Conservation (phyloP, 257 asterid species). For the Solanum sejunctum region DNA sequence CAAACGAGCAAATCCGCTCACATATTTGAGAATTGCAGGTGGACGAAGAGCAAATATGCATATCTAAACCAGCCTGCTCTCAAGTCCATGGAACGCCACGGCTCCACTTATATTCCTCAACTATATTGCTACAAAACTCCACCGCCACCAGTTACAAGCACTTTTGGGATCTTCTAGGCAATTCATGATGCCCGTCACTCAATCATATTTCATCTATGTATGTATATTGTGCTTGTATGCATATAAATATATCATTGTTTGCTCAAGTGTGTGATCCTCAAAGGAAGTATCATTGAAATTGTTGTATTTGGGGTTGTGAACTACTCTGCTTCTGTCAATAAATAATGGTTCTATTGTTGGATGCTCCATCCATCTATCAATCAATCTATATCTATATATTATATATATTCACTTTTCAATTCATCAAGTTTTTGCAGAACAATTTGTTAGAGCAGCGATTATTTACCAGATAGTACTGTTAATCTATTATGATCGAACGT, state of each 20-base stretch:
- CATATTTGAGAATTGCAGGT: constrained; percentile 27
- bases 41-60: constrained; percentile 63
- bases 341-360: not conserved
- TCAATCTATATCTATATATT: too few relatives aligned
- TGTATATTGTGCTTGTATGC: not conserved
- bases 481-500: not conserved
- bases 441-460: not conserved
- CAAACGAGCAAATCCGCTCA: too few relatives aligned
- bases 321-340: not conserved
- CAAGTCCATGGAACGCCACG: constrained; percentile 12
- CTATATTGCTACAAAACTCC: constrained; percentile 8
- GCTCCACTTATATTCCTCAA: constrained; percentile 18
- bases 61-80: constrained; percentile 40
- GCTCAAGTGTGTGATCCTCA: not conserved
- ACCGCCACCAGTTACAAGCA: constrained; percentile 6
- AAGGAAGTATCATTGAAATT: not conserved
- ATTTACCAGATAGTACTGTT: not conserved
- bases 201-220: not conserved
- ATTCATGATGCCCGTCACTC: not conserved
- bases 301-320: not conserved
- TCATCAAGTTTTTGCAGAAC: not conserved
- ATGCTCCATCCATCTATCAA: not conserved
- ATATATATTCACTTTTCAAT: not conserved
- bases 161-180: constrained; percentile 5
- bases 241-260: not conserved